Percentiles rank a stretch among this genome's conserved stretches.
phyloP scores from a whole-genome alignment of 176 grass and related monocot genomes.

The Oryza officinalis region DNA sequence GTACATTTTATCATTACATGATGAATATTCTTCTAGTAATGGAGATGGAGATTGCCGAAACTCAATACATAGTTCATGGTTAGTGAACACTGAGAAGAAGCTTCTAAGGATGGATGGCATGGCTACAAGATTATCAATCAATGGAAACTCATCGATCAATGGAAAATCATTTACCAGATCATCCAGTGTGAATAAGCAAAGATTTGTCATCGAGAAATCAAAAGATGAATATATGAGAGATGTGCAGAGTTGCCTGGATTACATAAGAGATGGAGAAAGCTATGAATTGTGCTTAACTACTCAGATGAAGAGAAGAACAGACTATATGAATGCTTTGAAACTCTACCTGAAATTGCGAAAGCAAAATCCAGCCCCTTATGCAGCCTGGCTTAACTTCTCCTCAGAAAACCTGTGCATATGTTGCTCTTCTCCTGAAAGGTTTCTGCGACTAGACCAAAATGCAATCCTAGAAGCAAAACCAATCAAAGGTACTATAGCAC shows the following conservation, averaged over 20 bases:
- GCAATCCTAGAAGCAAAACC: conserved; percentile 88
- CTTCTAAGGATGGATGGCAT: conserved; percentile 58
- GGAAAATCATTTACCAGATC: conserved; percentile 39
- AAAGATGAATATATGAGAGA: conserved; percentile 85
- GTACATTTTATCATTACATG: conserved; percentile 73
- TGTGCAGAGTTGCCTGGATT: conserved; percentile 65
- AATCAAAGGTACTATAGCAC: conserved; percentile 96
- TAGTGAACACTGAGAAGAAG: conserved; percentile 75
- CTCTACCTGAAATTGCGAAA: conserved; percentile 80
- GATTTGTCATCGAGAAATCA: conserved; percentile 76
- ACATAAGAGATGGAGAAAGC: conserved; percentile 88
- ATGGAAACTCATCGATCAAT: conserved; percentile 37
- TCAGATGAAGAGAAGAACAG: conserved; percentile 71
- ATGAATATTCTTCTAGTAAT: conserved; percentile 44
- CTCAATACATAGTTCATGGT: conserved; percentile 55
- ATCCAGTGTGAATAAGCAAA: conserved; percentile 42
- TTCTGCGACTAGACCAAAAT: conserved; percentile 66
- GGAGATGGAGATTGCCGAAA: conserved; percentile 25
- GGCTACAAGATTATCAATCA: conserved; percentile 30
- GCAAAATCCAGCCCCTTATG: conserved; percentile 92
- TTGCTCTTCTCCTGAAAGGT: conserved; percentile 94
- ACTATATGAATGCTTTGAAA: conserved; percentile 57
- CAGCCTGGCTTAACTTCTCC: conserved; percentile 94
- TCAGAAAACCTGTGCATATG: conserved; percentile 79
- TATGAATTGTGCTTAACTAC: conserved; percentile 96